Percentiles rank a stretch among this genome's conserved stretches.
These are phyloP conservation scores for Penicillium oxalicum DNA, from an alignment of 2,329 filamentous ascomycete genomes.

Conservation along the genomic window DNA sequence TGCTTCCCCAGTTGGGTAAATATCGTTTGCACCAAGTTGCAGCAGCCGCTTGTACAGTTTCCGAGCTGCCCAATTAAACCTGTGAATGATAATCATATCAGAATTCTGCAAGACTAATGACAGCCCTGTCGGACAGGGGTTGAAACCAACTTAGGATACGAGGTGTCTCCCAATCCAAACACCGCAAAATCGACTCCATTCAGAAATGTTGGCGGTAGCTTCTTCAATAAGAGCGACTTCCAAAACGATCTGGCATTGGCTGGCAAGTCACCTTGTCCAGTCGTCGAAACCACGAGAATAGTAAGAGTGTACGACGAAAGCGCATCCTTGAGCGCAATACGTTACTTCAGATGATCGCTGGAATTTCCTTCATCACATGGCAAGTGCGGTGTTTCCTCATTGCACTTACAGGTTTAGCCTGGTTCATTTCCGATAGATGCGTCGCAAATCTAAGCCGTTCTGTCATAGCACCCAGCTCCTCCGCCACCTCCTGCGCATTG, in stretches of 20 bases:
- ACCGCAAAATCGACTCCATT: conserved; percentile 66
- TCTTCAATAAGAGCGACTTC: conserved; percentile 75
- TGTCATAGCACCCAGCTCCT: conserved; percentile 68
- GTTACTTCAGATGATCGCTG: background rate
- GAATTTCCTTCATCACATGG: background rate
- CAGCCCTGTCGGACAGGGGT: too few species aligned
- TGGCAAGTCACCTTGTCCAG: conserved; percentile 89
- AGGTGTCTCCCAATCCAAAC: conserved; percentile 91
- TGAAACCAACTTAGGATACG: conserved; percentile 67
- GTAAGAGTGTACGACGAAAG: conserved; percentile 33
- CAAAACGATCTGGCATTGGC: conserved; percentile 77
- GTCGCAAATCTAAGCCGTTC: conserved; percentile 75
- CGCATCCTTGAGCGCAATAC: conserved; percentile 20
- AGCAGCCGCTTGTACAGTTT: conserved; percentile 79
- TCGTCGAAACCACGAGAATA: conserved; percentile 82
- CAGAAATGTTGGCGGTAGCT: conserved; percentile 65
- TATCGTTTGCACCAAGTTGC: conserved; percentile 73
- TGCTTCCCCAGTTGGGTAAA: conserved; percentile 75
- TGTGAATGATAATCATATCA: conserved; percentile 28
- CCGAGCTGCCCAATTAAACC: conserved; percentile 87
- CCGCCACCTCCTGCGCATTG: conserved; percentile 84
- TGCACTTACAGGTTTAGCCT: conserved; percentile 62
- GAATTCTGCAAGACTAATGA: conserved; percentile 24
- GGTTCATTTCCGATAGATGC: conserved; percentile 70
- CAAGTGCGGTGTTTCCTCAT: conserved; percentile 9